phyloP scores from a whole-genome alignment of 2,329 filamentous ascomycete species.

The Fusarium equiseti region DNA sequence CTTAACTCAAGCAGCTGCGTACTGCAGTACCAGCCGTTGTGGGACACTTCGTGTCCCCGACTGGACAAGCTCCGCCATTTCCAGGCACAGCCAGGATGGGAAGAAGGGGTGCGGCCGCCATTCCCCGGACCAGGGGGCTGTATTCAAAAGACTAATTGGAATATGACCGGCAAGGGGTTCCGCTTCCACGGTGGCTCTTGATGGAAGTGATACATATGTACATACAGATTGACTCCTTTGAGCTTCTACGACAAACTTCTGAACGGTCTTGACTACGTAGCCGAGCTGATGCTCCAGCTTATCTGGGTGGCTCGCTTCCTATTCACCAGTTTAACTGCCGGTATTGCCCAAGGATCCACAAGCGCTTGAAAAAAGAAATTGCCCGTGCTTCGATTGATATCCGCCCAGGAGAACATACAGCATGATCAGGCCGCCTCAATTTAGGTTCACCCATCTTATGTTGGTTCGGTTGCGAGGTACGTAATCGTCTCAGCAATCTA shows the following conservation, averaged over 20 bases:
- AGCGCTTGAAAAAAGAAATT: slow-evolving; percentile 33
- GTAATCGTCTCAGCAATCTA: neutral
- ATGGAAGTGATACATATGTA: slow-evolving; percentile 39
- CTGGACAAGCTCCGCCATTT: slow-evolving; percentile 39
- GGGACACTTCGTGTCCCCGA: slow-evolving; percentile 37
- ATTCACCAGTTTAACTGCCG: slow-evolving; percentile 46
- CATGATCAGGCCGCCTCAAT: slow-evolving; percentile 32
- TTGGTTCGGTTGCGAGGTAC: slow-evolving; percentile 16
- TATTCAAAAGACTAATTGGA: slow-evolving; percentile 35
- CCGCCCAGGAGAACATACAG: slow-evolving; percentile 30
- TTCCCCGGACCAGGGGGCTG: slow-evolving; percentile 44
- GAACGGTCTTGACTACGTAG: slow-evolving; percentile 27
- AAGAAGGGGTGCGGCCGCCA: slow-evolving; percentile 43
- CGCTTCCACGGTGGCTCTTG: slow-evolving; percentile 48
- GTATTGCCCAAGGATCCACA: slow-evolving; percentile 34
- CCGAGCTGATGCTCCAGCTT: slow-evolving; percentile 40
- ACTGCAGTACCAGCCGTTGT: slow-evolving; percentile 36
- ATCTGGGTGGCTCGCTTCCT: slow-evolving; percentile 33
- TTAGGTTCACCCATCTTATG: slow-evolving; percentile 18
- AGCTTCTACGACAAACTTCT: slow-evolving; percentile 28
- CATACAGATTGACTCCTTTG: slow-evolving; percentile 37
- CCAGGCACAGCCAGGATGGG: slow-evolving; percentile 45
- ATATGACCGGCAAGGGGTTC: slow-evolving; percentile 49
- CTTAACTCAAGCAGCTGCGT: slow-evolving; percentile 9
- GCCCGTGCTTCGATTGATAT: slow-evolving; percentile 35